Conservation (phyloP, 768 basidiomycete genomes). For the Trametes cinnabarina region DNA sequence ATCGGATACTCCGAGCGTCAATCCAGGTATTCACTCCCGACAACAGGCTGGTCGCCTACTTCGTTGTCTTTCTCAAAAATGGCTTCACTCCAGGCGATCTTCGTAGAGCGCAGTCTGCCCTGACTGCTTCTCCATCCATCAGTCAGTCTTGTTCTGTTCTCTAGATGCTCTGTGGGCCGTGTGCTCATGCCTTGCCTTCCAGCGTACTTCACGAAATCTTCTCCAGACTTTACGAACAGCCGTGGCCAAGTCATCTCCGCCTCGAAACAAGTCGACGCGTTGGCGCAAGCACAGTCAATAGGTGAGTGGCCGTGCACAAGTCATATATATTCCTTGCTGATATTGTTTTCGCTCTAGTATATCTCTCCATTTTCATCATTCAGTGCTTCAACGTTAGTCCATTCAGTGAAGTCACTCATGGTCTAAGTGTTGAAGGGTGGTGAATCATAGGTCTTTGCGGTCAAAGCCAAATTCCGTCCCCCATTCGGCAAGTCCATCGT, state of each 20-base stretch:
- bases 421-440: not conserved
- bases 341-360: constrained; percentile 33
- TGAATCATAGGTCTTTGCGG: constrained; percentile 52
- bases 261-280: constrained; percentile 52
- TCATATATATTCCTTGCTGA: not conserved
- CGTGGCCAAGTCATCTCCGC: constrained; percentile 47
- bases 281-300: constrained; percentile 62
- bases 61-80: constrained; percentile 61
- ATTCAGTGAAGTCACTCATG: not conserved
- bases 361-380: constrained; percentile 64
- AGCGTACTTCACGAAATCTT: constrained; percentile 49
- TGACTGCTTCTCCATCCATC: not conserved
- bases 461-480: constrained; percentile 59
- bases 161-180: not conserved
- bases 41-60: constrained; percentile 56
- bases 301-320: constrained; percentile 30
- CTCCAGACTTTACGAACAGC: constrained; percentile 55
- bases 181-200: not conserved
- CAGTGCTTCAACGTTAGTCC: constrained; percentile 64
- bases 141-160: not conserved
- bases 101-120: constrained; percentile 42
- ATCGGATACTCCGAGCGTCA: too few relatives aligned
- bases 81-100: constrained; percentile 64
- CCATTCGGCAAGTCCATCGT: constrained; percentile 61
- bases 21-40: not conserved